Evolutionary conservation across 352 stramenopile species (phyloP), one percentile per base, ranked within the genome.

Genomic region (Peronospora farinosa): DNA sequence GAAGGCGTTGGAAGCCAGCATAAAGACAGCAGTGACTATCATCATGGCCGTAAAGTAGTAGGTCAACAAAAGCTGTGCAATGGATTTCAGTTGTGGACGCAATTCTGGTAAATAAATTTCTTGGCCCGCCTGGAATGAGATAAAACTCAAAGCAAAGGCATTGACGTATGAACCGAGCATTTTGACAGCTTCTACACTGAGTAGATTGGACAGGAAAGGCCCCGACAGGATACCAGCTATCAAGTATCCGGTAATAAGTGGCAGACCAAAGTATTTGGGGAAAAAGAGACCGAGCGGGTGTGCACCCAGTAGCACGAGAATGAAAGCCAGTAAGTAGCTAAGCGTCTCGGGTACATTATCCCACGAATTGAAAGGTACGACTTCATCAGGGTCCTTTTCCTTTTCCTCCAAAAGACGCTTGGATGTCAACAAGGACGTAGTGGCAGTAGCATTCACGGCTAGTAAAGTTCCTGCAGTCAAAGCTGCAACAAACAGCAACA

Each of bases 71-170:
- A 83, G 48, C 37, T 62, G 38, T 17, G 80, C 16, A 33, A 85
- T 80, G 28, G 69, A 61, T 45, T 76, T 77, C 58, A 85, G 72
- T 52, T 85, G 74, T 9, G 74, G 74, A 2, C 45, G 44, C 9
- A 85, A 57, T 37, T 85, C 74, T 8, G 74, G 74, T 8, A 79
- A 43, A 15, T 83, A 85, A 40, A 85, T 80, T 54, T 85, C 74
- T 38, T 85, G 74, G 2, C 74, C 74, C 4, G 74, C 74, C 40
- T 85, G 74, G 66, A 83, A 81, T 44, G 74, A 82, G 49, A 85
- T 85, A 61, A 85, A 85, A 35, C 69, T 78, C 19, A 85, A 57
- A 36, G 74, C 71, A 40, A 83, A 66, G 27, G 71, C 72, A 51
- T 77, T 85, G 40, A 85, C 65, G 42, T 67, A 77, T 16, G 62